Evolutionary conservation across 176 grass and related monocot genomes (phyloP).

Genomic region (Carex pumila): DNA sequence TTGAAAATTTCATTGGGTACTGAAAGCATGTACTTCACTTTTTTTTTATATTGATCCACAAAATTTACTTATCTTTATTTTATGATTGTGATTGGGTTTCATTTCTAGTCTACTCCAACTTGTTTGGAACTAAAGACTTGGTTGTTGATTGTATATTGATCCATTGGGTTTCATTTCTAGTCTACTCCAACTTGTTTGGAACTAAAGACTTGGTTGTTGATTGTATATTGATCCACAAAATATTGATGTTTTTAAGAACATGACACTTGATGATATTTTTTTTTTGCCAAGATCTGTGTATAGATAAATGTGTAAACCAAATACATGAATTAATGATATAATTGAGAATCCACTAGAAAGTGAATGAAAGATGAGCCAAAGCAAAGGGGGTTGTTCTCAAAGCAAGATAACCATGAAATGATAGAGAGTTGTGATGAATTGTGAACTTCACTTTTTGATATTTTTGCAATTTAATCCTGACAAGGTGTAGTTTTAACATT

Average conservation of each 20-base stretch:
- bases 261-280: neutral
- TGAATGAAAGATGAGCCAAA: constrained; percentile 8
- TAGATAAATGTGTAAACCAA: neutral
- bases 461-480: constrained; percentile 1
- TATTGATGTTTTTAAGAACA: neutral
- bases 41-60: neutral
- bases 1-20: neutral
- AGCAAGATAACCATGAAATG: constrained; percentile 16
- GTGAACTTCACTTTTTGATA: constrained; percentile 9
- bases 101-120: too few species aligned
- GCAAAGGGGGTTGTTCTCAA: constrained; percentile 9
- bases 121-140: too few species aligned
- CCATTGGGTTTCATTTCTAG: too few species aligned
- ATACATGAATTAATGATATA: neutral
- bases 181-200: too few species aligned
- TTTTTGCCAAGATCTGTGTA: neutral
- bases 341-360: constrained; percentile 23
- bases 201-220: too few species aligned
- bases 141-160: neutral
- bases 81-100: too few species aligned
- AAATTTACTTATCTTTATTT: neutral
- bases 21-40: neutral
- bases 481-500: neutral
- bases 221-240: neutral
- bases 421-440: neutral